A percentile compares a stretch with the other conserved stretches of the same genome.
Conservation (phyloP, 2,329 filamentous ascomycete species). For the Alternaria panax region DNA sequence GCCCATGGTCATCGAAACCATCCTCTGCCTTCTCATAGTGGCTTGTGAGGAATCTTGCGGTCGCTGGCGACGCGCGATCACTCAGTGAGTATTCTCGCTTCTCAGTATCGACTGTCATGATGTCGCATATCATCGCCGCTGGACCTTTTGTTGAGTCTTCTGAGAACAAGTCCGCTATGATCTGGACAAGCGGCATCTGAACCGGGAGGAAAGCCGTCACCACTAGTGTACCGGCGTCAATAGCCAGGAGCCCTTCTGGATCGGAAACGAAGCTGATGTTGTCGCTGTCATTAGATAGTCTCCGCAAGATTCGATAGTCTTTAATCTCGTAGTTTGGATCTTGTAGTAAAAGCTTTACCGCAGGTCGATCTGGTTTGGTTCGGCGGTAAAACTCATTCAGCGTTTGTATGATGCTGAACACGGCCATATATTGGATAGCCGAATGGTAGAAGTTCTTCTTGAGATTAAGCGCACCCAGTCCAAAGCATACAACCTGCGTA, state of each 20-base stretch:
- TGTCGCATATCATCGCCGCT: conserved; percentile 9
- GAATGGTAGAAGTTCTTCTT: conserved; percentile 6
- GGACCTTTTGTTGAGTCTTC: background rate
- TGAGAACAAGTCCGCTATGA: conserved; percentile 20
- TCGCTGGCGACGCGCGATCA: conserved; percentile 1
- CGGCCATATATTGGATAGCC: conserved; percentile 23
- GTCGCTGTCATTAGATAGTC: background rate
- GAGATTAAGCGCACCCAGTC: conserved; percentile 14
- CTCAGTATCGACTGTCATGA: background rate
- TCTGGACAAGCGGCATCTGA: conserved; percentile 25
- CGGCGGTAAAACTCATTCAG: conserved; percentile 5
- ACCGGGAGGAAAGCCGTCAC: conserved; percentile 20
- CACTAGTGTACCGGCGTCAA: conserved; percentile 26
- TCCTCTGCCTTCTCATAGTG: background rate
- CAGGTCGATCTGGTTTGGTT: background rate
- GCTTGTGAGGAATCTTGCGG: background rate
- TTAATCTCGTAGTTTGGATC: conserved; percentile 23
- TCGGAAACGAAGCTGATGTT: conserved; percentile 15
- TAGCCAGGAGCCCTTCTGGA: conserved; percentile 25
- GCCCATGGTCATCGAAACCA: background rate
- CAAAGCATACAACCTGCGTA: conserved; percentile 24
- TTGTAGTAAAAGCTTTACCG: conserved; percentile 22
- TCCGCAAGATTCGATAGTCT: conserved; percentile 11
- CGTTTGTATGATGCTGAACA: conserved; percentile 18
- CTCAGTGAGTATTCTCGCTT: conserved; percentile 3